These are phyloP conservation scores for Oenanthe sinensis DNA, from an alignment of 129 eudicot genomes.

Conservation along the genomic window DNA sequence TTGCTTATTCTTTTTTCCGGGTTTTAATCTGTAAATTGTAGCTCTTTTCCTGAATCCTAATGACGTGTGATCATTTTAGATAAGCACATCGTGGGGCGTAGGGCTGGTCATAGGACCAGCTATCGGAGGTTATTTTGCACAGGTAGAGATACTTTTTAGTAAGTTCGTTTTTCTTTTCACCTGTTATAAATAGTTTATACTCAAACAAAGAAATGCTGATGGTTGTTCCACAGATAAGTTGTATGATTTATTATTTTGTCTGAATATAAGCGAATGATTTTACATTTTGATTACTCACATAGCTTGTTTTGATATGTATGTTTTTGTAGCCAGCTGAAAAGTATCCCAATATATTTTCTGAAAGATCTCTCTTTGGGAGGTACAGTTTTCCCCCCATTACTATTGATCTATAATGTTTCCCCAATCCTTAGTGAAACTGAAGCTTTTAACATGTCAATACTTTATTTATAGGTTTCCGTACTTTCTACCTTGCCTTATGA, in stretches of 20 bases:
- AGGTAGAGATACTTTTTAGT: constrained; percentile 21
- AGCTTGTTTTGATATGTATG: neutral
- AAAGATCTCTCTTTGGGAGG: constrained; percentile 46
- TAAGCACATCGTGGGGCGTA: constrained; percentile 49
- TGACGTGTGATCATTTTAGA: constrained; percentile 6
- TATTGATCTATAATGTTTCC: neutral
- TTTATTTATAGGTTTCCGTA: constrained; percentile 40
- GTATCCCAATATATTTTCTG: constrained; percentile 36
- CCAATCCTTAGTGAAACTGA: neutral
- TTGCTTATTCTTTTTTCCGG: neutral
- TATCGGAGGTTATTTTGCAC: constrained; percentile 52
- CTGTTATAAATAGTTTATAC: neutral
- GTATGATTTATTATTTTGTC: neutral
- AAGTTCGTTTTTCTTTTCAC: neutral
- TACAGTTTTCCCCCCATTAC: neutral
- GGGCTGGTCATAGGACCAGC: constrained; percentile 64
- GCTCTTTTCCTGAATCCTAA: neutral
- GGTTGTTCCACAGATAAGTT: neutral
- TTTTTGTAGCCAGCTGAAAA: constrained; percentile 46
- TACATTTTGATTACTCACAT: neutral
- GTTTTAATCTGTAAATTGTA: neutral
- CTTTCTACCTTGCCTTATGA: constrained; percentile 35
- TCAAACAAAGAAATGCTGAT: neutral
- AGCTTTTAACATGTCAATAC: neutral
- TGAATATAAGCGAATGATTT: neutral